Evolutionary conservation across 306 rosid species (phyloP).

Genomic region (Urtica urens): DNA sequence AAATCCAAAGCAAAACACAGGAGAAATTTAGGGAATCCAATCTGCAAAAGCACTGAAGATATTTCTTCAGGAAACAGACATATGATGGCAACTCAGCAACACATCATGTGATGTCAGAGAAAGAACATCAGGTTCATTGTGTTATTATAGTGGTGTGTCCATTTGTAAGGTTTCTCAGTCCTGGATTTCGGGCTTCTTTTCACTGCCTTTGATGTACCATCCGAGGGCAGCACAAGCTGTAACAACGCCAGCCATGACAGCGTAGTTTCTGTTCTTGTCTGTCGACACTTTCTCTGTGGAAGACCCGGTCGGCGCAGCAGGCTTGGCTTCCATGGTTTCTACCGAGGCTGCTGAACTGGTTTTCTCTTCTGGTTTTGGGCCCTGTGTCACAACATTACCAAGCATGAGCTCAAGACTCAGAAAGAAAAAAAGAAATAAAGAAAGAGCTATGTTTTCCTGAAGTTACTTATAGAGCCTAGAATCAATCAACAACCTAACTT

Average conservation of each 20-base stretch:
- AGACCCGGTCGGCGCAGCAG: slow-evolving; percentile 39
- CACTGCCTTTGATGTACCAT: slow-evolving; percentile 72
- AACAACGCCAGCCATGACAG: slow-evolving; percentile 66
- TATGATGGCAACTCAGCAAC: background rate
- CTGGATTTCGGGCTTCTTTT: slow-evolving; percentile 80
- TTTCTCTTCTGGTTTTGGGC: slow-evolving; percentile 61
- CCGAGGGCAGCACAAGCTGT: slow-evolving; percentile 54
- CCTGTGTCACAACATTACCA: slow-evolving; percentile 36
- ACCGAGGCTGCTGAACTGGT: slow-evolving; percentile 45
- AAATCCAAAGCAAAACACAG: too few species aligned
- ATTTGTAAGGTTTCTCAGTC: too few species aligned
- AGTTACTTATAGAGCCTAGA: too few species aligned
- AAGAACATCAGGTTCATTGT: background rate
- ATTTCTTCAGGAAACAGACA: background rate
- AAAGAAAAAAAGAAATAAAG: background rate
- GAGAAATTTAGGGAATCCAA: too few species aligned
- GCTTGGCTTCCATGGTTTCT: slow-evolving; percentile 43
- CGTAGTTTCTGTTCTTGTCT: slow-evolving; percentile 79
- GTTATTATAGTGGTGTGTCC: background rate
- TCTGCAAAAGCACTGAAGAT: background rate
- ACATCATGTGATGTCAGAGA: background rate
- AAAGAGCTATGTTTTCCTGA: background rate
- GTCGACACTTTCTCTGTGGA: slow-evolving; percentile 56
- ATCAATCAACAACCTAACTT: too few species aligned
- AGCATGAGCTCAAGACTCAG: background rate